Percentiles rank a stretch among this genome's conserved stretches.
These are phyloP conservation scores for Melastoma malabathricum DNA, from an alignment of 345 rosid species.

Conservation along the genomic window DNA sequence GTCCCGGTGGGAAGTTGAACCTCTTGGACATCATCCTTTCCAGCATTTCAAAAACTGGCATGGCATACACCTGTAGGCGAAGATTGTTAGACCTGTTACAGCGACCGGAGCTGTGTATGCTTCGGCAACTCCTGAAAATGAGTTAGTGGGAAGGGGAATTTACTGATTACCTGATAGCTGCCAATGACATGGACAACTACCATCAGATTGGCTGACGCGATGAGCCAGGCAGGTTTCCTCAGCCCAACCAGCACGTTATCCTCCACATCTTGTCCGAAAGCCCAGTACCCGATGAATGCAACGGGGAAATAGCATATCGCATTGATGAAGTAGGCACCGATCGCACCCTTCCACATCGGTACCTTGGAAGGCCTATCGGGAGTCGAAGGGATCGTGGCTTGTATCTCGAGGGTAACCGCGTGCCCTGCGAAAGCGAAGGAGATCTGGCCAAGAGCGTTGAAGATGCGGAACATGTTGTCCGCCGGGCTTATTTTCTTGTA, in stretches of 20 bases:
- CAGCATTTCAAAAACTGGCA: slow-evolving; percentile 80
- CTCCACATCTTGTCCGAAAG: slow-evolving; percentile 63
- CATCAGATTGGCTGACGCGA: slow-evolving; percentile 86
- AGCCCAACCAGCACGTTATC: slow-evolving; percentile 68
- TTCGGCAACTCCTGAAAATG: background rate
- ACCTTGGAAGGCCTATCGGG: slow-evolving; percentile 68
- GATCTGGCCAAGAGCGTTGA: slow-evolving; percentile 75
- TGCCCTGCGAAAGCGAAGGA: slow-evolving; percentile 92
- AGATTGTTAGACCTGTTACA: background rate
- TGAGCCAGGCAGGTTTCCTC: slow-evolving; percentile 67
- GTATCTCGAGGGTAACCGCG: slow-evolving; percentile 84
- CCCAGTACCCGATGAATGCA: slow-evolving; percentile 82
- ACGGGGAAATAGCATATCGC: slow-evolving; percentile 92
- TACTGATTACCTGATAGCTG: slow-evolving; percentile 56
- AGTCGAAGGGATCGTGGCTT: slow-evolving; percentile 90
- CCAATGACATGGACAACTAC: slow-evolving; percentile 92
- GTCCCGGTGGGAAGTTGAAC: slow-evolving; percentile 44
- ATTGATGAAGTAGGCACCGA: slow-evolving; percentile 66
- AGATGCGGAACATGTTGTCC: slow-evolving; percentile 55
- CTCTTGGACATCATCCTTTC: slow-evolving; percentile 46
- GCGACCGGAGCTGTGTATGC: no score
- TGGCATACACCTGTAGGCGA: slow-evolving; percentile 58
- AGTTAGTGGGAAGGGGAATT: background rate
- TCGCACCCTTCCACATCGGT: slow-evolving; percentile 89
- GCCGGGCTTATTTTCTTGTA: slow-evolving; percentile 34